Conservation (phyloP, 129 eudicot genomes). For the Flaveria bidentis region DNA sequence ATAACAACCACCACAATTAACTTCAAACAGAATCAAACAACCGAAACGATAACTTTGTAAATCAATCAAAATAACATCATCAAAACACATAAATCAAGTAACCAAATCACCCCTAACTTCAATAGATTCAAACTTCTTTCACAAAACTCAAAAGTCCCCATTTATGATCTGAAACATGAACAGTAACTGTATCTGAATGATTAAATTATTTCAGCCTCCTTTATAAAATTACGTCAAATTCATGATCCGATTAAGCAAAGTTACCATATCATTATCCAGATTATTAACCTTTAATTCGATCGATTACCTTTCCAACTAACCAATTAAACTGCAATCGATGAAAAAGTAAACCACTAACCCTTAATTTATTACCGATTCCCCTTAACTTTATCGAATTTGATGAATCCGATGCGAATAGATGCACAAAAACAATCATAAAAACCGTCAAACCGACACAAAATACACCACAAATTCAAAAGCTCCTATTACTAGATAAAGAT, state of each 20-base stretch:
- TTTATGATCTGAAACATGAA: neutral
- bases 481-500: too few relatives aligned
- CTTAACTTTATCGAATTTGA: conserved; percentile 21
- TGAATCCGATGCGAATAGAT: conserved; percentile 41
- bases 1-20: conserved; percentile 29
- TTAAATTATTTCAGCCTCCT: neutral
- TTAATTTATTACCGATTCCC: conserved; percentile 13
- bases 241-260: conserved; percentile 11
- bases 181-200: too few relatives aligned
- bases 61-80: conserved; percentile 17
- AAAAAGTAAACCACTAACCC: conserved; percentile 24
- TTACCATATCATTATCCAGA: conserved; percentile 2
- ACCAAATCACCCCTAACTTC: neutral
- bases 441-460: conserved; percentile 28
- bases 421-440: conserved; percentile 24
- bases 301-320: conserved; percentile 15
- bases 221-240: conserved; percentile 9
- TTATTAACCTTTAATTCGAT: conserved; percentile 23
- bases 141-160: neutral
- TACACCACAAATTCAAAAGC: conserved; percentile 11
- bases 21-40: conserved; percentile 30
- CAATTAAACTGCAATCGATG: conserved; percentile 13
- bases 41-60: neutral
- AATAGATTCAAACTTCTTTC: neutral
- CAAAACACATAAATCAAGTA: neutral